Base-by-base conservation (phyloP, 2,329 filamentous ascomycete species). In the Graphilbum fragrans region DNA sequence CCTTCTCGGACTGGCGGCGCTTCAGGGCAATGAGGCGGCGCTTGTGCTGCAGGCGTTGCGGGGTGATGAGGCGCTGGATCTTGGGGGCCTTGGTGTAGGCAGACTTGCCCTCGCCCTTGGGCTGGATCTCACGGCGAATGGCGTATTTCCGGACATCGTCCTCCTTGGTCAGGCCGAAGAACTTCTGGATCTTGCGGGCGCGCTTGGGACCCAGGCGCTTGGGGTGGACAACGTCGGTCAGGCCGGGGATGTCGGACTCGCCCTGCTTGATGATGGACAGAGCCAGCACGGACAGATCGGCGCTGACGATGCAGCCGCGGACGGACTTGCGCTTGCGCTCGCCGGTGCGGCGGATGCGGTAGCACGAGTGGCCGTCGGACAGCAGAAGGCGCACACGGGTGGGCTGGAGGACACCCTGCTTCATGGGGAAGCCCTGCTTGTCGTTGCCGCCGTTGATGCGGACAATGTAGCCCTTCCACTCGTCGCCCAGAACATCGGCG, bases 351-450 rank as follows among this genome's bases (percentile, higher is more conserved):
- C 92, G 90, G 65, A 90, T 80, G 65, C 92, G 90, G 82, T 96
- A 98, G 86, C 92, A 98, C 58, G 86, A 92, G 85, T 96, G 92
- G 67, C 92, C 92, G 44, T 94, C 87, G 65, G 82, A 65, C 64
- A 98, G 86, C 61, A 98, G 84, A 56, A 98, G 87, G 58, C 86
- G 83, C 72, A 95, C 92, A 92, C 92, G 92, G 67, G 86, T 92
- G 60, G 92, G 88, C 70, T 94, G 85, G 79, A 98, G 90, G 67
- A 94, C 85, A 78, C 92, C 92, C 82, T 98, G 93, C 87, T 98
- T 98, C 92, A 98, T 98, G 59, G 92, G 92, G 81, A 98, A 98
- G 76, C 92, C 92, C 79, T 98, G 93, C 86, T 98, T 98, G 85
- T 98, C 92, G 84, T 98, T 98, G 66, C 93, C 92, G 64, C 92